A percentile compares a stretch with the other conserved stretches of the same genome.
Evolutionary conservation across 208 protist genomes (phyloP).

Genomic region (Trypanosomatidae sp.): DNA sequence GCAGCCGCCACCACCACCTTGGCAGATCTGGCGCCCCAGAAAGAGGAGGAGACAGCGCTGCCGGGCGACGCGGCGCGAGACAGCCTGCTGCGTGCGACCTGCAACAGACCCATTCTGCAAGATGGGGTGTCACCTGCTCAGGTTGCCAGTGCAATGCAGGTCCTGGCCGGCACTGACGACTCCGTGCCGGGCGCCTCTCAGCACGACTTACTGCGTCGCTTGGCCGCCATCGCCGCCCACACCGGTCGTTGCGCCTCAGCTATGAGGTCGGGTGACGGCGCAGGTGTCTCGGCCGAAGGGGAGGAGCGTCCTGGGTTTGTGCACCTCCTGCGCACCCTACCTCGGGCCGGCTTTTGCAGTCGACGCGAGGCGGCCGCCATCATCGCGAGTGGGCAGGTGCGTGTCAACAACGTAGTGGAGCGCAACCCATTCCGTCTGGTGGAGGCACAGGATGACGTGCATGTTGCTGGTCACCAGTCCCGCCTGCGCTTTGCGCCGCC

Average conservation of each 20-base stretch:
- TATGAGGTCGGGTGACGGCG: neutral
- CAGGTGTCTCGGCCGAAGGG: neutral
- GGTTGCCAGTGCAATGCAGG: slow-evolving; percentile 10
- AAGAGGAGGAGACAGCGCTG: slow-evolving; percentile 8
- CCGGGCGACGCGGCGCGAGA: neutral
- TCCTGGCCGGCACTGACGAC: slow-evolving; percentile 11
- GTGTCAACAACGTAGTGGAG: slow-evolving; percentile 84
- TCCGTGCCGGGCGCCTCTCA: slow-evolving; percentile 26
- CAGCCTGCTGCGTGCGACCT: neutral
- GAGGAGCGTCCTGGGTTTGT: slow-evolving; percentile 31
- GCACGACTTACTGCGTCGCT: slow-evolving; percentile 24
- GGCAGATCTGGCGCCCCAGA: slow-evolving; percentile 33
- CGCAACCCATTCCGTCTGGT: slow-evolving; percentile 84
- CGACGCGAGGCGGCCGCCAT: slow-evolving; percentile 69
- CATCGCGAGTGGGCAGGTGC: slow-evolving; percentile 82
- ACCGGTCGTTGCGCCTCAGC: slow-evolving; percentile 2
- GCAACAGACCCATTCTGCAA: slow-evolving; percentile 16
- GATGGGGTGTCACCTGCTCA: slow-evolving; percentile 23
- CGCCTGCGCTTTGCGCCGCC: slow-evolving; percentile 80
- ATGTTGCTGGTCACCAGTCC: slow-evolving; percentile 65
- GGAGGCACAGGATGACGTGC: slow-evolving; percentile 70
- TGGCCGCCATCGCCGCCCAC: slow-evolving; percentile 12
- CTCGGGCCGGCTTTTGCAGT: slow-evolving; percentile 80
- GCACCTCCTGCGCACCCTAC: slow-evolving; percentile 72
- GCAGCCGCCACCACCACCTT: slow-evolving; percentile 33